These are phyloP conservation scores for Amylocarpus encephaloides DNA, from an alignment of 2,329 filamentous ascomycete species.

Conservation along the genomic window DNA sequence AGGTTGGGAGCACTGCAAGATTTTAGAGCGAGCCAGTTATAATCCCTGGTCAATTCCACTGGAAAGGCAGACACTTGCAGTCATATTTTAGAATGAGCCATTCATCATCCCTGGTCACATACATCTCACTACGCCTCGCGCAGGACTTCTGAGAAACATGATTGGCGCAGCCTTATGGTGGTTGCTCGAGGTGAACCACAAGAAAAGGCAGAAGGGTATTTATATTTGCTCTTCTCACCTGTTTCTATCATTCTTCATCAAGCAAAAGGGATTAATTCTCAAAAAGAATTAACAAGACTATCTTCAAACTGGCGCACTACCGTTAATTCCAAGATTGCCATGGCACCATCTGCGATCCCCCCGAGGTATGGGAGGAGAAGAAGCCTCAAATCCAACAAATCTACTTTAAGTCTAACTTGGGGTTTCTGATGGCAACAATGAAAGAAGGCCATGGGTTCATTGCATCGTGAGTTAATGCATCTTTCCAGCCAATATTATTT, in stretches of 20 bases:
- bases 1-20: too few relatives aligned
- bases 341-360: not conserved
- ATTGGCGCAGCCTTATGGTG: not conserved
- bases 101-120: not conserved
- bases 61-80: not conserved
- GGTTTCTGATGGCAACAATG: not conserved
- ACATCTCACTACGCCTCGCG: not conserved
- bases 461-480: not conserved
- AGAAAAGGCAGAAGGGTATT: too few relatives aligned
- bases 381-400: not conserved
- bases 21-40: too few relatives aligned
- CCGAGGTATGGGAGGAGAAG: not conserved
- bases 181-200: not conserved
- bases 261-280: too few relatives aligned
- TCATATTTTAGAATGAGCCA: not conserved
- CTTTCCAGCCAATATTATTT: not conserved
- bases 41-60: too few relatives aligned
- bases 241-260: too few relatives aligned
- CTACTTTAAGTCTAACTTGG: constrained; percentile 1
- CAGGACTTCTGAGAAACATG: not conserved
- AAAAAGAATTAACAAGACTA: not conserved
- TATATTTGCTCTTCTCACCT: too few relatives aligned
- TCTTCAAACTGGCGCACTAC: not conserved
- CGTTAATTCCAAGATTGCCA: too few relatives aligned
- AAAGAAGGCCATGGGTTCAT: not conserved